Percentiles rank a stretch among this genome's conserved stretches.
Evolutionary conservation across 2,329 filamentous ascomycete genomes (phyloP).

Genomic region (Verticillium nubilum): DNA sequence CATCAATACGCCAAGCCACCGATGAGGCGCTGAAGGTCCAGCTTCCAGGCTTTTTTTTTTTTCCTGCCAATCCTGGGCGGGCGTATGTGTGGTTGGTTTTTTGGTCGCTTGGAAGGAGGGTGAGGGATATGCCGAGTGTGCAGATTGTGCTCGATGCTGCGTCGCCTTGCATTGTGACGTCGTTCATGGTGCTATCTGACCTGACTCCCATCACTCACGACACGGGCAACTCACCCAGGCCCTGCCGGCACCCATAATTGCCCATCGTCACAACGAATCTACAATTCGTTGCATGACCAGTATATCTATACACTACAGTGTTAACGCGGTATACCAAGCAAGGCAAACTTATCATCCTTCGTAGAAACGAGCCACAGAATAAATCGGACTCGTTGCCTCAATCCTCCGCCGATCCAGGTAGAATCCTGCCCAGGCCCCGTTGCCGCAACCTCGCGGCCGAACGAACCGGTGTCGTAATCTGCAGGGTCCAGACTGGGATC

Average conservation of each 20-base stretch:
- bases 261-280: no score
- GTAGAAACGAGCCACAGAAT: neutral
- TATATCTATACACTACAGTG: no score
- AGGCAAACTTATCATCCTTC: neutral
- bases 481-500: neutral
- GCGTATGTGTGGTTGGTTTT: neutral
- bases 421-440: neutral
- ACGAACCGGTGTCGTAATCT: neutral
- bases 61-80: neutral
- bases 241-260: no score
- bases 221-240: no score
- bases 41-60: neutral
- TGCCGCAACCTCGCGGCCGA: neutral
- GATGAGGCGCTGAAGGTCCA: neutral
- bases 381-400: neutral
- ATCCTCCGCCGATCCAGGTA: neutral
- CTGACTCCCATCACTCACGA: no score
- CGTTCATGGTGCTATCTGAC: no score
- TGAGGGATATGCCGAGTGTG: neutral
- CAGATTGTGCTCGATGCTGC: neutral
- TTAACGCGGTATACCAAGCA: neutral
- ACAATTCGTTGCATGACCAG: no score
- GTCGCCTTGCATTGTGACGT: neutral
- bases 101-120: neutral
- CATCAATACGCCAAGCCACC: neutral